Base-by-base conservation (phyloP, 1,284 basidiomycete species). In the Ganoderma sinense region DNA sequence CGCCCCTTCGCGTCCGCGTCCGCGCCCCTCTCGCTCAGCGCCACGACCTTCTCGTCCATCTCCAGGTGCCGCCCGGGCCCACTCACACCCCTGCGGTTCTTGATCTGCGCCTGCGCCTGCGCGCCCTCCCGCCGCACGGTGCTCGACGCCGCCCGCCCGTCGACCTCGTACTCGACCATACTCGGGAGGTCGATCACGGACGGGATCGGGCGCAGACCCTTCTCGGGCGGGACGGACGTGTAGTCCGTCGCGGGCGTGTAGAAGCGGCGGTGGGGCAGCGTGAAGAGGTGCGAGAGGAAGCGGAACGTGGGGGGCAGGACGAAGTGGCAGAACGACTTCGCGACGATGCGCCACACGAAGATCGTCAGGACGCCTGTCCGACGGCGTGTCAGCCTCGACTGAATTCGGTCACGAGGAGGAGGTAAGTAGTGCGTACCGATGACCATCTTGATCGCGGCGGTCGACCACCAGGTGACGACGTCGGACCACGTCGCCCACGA, bases 171-270 rank as follows among this genome's bases (percentile, higher is more conserved):
- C 65, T 81, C 81, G 64, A 83, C 72, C 59, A 78, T 73, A 20
- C 85, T 81, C 0, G 92, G 87, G 16, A 97, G 84, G 78, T 97
- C 94, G 66, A 97, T 92, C 45, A 97, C 90, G 78, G 91, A 94
- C 7, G 96, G 96, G 73, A 97, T 91, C 0, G 94, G 85, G 58
- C 89, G 88, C 64, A 97, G 82, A 2, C 84, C 84, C 73, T 82
- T 77, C 64, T 92, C 88, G 23, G 85, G 84, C 0, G 93, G 93
- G 0, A 92, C 87, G 53, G 81, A 85, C 48, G 86, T 86, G 80
- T 97, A 97, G 75, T 95, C 94, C 73, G 94, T 97, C 10, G 96
- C 96, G 26, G 95, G 92, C 0, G 90, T 94, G 80, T 97, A 97
- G 81, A 94, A 95, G 26, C 94, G 86, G 55, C 96, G 87, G 72